Evolutionary conservation across 495 filamentous ascomycete genomes (phyloP), one percentile per base, ranked within the genome.

Genomic region (Penicillium roqueforti): DNA sequence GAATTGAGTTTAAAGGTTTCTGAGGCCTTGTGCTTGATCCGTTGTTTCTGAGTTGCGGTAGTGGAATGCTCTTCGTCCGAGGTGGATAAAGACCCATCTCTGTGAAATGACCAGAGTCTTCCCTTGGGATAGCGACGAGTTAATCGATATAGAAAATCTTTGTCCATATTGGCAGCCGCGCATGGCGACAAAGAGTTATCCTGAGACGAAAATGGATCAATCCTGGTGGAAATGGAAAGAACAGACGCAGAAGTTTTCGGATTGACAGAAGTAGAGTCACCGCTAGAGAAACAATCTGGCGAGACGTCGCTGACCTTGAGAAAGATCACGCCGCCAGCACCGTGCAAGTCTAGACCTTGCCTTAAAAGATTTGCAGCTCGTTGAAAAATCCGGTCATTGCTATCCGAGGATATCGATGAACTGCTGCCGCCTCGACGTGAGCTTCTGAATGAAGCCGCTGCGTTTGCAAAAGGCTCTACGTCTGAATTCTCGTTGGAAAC

Each of bases 71-170:
- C 63, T 20, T n/a, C n/a, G n/a, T 67, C 59, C 10, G 61, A 61
- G 2, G 61, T 58, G n/a, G 58, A 57, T 14, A 64, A 37, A 16
- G 26, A 54, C 1, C 64, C 58, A 26, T 71, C 72, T 1, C 62
- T 68, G 39, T 83, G 80, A 53, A 81, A 81, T 25, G 75, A 76
- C 73, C 81, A 85, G 26, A 86, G 64, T 47, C 76, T 76, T 0
- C 82, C 83, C 40, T 76, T 70, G 6, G 80, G 78, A 59, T 85
- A 82, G 6, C 75, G 68, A 11, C 70, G 67, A 1, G 81, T 58
- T 5, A 85, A 64, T 48, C 67, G 63, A 4, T 67, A 63, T 3
- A 83, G 57, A 14, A 79, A 67, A 4, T 11, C 47, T 20, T 47
- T 50, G 25, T 66, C 63, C 19, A 60, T 22, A 23, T 54, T 61